Percentiles rank a stretch among this genome's conserved stretches.
phyloP scores from a whole-genome alignment of 176 grass and related monocot genomes.

The Eragrostis nindensis region DNA sequence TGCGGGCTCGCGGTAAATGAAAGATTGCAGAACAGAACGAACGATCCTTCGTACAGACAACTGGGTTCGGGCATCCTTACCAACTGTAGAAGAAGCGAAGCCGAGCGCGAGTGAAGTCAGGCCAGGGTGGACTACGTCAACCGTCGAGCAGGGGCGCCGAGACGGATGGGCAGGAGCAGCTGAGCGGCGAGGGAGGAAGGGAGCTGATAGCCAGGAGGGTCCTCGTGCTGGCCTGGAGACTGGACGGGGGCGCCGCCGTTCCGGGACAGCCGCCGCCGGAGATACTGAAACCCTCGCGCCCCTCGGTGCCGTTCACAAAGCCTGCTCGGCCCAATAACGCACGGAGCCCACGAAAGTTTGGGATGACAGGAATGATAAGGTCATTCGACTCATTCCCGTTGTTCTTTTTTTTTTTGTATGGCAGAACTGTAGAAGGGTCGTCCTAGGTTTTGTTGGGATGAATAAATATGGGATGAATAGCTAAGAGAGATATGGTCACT shows the following conservation, averaged over 20 bases:
- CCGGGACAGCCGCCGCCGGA: not conserved
- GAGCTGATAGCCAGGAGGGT: not conserved
- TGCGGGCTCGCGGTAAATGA: not conserved
- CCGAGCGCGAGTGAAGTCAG: too few species aligned
- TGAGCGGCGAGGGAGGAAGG: not conserved
- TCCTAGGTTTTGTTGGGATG: too few species aligned
- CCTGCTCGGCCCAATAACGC: too few species aligned
- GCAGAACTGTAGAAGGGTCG: too few species aligned
- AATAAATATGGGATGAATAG: too few species aligned
- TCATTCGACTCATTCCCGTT: too few species aligned
- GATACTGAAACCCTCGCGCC: too few species aligned
- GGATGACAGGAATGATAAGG: too few species aligned
- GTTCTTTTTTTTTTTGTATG: too few species aligned
- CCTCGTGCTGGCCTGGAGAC: not conserved
- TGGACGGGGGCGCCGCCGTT: not conserved
- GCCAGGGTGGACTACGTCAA: not conserved
- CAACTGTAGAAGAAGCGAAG: not conserved
- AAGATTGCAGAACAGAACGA: not conserved
- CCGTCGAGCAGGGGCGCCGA: not conserved
- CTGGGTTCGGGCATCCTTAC: not conserved
- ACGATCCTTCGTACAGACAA: not conserved
- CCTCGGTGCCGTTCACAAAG: too few species aligned
- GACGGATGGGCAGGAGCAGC: not conserved
- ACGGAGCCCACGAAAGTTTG: too few species aligned
- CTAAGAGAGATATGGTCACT: too few species aligned